Conservation (phyloP, 179 eudicot genomes). For the Spinacia oleracea region DNA sequence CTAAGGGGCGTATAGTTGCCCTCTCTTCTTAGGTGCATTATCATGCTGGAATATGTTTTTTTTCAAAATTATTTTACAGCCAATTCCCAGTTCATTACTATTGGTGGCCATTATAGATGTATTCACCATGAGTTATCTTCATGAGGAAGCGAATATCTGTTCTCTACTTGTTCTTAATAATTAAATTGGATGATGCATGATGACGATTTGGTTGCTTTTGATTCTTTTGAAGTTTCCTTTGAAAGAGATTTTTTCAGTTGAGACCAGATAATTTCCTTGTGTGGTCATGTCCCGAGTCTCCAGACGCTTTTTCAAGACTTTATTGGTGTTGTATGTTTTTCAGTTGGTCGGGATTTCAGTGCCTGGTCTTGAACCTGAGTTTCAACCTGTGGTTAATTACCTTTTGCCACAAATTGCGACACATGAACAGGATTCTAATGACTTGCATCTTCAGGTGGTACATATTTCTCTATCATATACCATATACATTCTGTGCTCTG, state of each 20-base stretch:
- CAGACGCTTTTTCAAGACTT: conserved; percentile 24
- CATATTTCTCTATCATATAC: conserved; percentile 16
- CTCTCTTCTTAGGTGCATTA: not conserved
- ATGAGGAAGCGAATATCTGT: conserved; percentile 6
- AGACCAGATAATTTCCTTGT: conserved; percentile 1
- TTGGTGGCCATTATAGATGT: not conserved
- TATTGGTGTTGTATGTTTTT: conserved; percentile 26
- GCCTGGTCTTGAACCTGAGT: conserved; percentile 74
- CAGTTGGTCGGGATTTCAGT: conserved; percentile 80
- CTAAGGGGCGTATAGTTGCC: not conserved
- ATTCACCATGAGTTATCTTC: conserved; percentile 1
- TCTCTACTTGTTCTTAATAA: conserved; percentile 8
- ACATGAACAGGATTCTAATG: conserved; percentile 66
- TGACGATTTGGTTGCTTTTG: conserved; percentile 19
- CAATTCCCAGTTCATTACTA: not conserved
- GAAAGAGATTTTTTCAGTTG: conserved; percentile 14
- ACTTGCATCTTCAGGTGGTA: conserved; percentile 74
- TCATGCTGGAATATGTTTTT: not conserved
- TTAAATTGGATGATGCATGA: conserved; percentile 13
- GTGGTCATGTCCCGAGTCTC: conserved; percentile 16
- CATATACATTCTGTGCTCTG: conserved; percentile 20
- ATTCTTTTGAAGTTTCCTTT: conserved; percentile 14
- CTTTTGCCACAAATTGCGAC: conserved; percentile 66
- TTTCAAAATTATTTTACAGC: too few species aligned
- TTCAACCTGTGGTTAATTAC: conserved; percentile 68